Conservation (phyloP, 2,329 filamentous ascomycete species). For the Penicillium psychrosexuale region DNA sequence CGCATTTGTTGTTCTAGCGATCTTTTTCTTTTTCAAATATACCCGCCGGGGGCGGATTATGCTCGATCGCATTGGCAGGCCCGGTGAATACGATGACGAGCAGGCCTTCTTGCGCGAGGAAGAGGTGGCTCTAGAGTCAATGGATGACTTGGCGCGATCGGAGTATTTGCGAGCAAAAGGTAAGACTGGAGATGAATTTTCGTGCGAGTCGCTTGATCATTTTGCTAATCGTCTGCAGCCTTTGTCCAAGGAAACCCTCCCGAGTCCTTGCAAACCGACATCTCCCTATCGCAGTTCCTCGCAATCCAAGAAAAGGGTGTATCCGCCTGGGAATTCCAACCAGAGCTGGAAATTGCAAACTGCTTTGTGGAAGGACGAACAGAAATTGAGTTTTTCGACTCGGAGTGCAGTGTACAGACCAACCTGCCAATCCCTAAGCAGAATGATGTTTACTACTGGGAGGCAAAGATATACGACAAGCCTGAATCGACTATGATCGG, state of each 20-base stretch:
- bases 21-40: slow-evolving; percentile 93
- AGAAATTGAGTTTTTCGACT: slow-evolving; percentile 98
- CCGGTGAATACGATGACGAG: slow-evolving; percentile 96
- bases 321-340: slow-evolving; percentile 99
- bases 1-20: slow-evolving; percentile 71
- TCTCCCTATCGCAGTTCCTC: slow-evolving; percentile 93
- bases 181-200: slow-evolving; percentile 40
- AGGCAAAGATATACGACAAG: slow-evolving; percentile 97
- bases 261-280: slow-evolving; percentile 93
- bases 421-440: slow-evolving; percentile 97
- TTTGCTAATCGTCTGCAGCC: slow-evolving; percentile 52
- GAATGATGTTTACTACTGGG: slow-evolving; percentile 99
- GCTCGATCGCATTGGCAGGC: slow-evolving; percentile 85
- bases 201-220: slow-evolving; percentile 4
- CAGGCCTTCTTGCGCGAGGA: slow-evolving; percentile 92
- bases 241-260: slow-evolving; percentile 93
- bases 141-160: slow-evolving; percentile 87
- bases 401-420: slow-evolving; percentile 94
- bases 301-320: slow-evolving; percentile 99
- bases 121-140: slow-evolving; percentile 87
- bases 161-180: slow-evolving; percentile 96
- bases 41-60: slow-evolving; percentile 85
- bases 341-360: slow-evolving; percentile 97
- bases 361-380: slow-evolving; percentile 96
- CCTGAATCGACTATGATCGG: slow-evolving; percentile 82